Evolutionary conservation across 2,329 filamentous ascomycete genomes (phyloP), one percentile per base, ranked within the genome.

Genomic region (Claviceps sp.): DNA sequence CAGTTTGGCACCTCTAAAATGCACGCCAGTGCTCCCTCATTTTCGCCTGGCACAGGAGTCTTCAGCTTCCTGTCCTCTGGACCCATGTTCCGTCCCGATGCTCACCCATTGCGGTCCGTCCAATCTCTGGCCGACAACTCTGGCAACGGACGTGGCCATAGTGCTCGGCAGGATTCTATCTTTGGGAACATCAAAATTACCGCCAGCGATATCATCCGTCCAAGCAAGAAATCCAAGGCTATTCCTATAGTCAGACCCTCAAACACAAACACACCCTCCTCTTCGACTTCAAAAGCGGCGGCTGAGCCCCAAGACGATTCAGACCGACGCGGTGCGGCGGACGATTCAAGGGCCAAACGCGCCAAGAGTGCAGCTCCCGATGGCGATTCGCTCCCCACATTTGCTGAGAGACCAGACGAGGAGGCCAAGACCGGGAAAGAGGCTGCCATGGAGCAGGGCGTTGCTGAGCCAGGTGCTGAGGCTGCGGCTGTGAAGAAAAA

Each of bases 171-270:
- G 13, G 64, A 70, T 55, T 76, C 78, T 50, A 86, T 89, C 59
- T 88, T 89, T 63, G 76, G 81, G 48, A 82, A 82, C 43, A 84
- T 90, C 57, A 78, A 81, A 56, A 69, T 86, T 37, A 78, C 74
- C 51, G 66, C 75, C 37, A 74, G 76, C 14, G 82, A 87, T 22
- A 75, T 81, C 48, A 69, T 79, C 30, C 85, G 85, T 60, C 77
- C 83, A 6, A 65, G 70, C 0, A 88, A 86, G 68, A 82, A 81
- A 59, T 87, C 84, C 4, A 96, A 93, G 69, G 88, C 88, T 9
- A 78, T 95, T 51, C 86, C 89, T 0, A 94, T 95, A 56, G 69
- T 91, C 9, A 76, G 75, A 41, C 86, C 86, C 1, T 74, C 81
- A 53, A 81, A 73, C 59, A 68, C 56, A 71, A 72, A 34, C 1